Base-by-base conservation (phyloP, 768 basidiomycete genomes). In the Chalciporus piperatus region DNA sequence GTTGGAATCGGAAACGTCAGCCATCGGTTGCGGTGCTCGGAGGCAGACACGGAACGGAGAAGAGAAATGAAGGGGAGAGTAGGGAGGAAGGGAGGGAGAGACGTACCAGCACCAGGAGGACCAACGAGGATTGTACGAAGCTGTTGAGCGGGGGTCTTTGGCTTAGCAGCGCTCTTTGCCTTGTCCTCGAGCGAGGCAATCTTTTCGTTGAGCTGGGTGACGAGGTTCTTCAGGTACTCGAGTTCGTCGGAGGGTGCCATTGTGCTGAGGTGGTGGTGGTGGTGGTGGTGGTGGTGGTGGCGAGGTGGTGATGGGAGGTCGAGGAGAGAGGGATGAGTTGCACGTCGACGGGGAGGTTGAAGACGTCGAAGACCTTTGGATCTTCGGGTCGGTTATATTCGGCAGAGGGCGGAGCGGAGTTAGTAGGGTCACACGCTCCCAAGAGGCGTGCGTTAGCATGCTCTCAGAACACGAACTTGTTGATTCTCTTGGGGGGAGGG, bases 91-190 rank as follows among this genome's bases (percentile, higher is more conserved):
- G 1, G 38, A 45, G 32, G 17, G 30, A 16, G 25, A 44, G 8
- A 72, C 86, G 58, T 60, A 96, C 96, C 96, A 65, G 97, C 92
- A 61, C 97, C 97, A 40, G 97, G 97, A 54, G 97, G 97, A 48
- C 97, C 97, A 59, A 99, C 76, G 61, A 99, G 80, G 61, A 99
- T 92, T 59, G 96, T 86, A 43, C 96, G 81, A 54, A 91, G 83
- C 74, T 92, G 89, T 63, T 82, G 79, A 20, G 82, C 83, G 47
- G 90, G 89, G 25, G 85, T 79, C 66, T 76, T 74, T n/a, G 75
- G 67, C 25, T 70, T 61, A 19, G 65, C 66, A 11, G 71, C 70
- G 8, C 68, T 64, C 70, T 86, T 88, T 45, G 80, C 75, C 68
- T 81, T 84, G 14, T 73, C 68, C 78, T 98, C 96, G 54, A 98